Evolutionary conservation across 1,284 basidiomycete genomes (phyloP).

Genomic region (Apiotrichum sp.): DNA sequence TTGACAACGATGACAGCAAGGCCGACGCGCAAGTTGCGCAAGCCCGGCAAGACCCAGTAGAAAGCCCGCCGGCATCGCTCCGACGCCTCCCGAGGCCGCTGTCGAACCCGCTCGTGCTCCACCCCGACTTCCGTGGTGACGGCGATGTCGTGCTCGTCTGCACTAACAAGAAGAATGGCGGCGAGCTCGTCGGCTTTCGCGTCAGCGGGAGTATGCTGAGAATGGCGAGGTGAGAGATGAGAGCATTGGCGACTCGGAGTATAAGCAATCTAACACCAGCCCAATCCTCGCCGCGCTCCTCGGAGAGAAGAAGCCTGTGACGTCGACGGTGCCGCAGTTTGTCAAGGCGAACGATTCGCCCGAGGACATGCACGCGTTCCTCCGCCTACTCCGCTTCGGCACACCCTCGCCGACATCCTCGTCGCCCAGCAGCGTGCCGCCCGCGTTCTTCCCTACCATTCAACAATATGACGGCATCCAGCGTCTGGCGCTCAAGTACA

Average conservation of each 20-base stretch:
- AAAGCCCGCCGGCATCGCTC: not conserved
- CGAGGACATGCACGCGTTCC: constrained; percentile 16
- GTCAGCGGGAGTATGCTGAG: constrained; percentile 13
- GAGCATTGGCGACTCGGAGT: not conserved
- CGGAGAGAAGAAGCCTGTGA: not conserved
- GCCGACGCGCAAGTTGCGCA: too few species aligned
- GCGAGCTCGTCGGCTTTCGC: constrained; percentile 13
- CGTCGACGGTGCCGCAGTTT: not conserved
- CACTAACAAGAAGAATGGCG: not conserved
- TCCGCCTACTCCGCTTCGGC: constrained; percentile 12
- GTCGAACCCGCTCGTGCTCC: constrained; percentile 1
- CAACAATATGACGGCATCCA: constrained; percentile 14
- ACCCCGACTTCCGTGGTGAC: constrained; percentile 11
- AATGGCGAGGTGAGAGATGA: constrained; percentile 11
- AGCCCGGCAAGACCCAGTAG: not conserved
- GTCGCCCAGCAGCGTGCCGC: not conserved
- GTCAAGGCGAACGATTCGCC: constrained; percentile 5
- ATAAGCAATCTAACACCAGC: not conserved
- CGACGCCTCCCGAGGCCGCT: not conserved
- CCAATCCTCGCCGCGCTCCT: constrained; percentile 7
- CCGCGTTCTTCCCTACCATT: constrained; percentile 9
- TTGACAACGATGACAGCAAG: too few species aligned
- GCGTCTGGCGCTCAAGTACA: constrained; percentile 13
- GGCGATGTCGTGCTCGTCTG: constrained; percentile 14
- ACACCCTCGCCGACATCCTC: not conserved